Evolutionary conservation across 371 early-diverging fungal species (phyloP), one percentile per base, ranked within the genome.

Genomic region (Dichotomocladium elegans): DNA sequence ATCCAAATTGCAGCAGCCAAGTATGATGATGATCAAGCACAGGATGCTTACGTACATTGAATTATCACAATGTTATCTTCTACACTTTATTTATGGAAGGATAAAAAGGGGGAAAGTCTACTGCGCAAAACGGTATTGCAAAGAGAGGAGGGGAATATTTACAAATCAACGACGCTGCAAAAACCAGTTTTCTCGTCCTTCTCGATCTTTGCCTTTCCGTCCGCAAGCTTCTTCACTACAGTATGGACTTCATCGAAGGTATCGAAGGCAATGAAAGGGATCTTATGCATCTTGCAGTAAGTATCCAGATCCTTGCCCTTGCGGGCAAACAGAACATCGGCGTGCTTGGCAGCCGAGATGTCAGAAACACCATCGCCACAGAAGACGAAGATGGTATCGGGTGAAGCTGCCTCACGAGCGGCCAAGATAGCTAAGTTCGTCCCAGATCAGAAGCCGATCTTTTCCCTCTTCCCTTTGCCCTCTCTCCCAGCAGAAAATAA

Each of bases 341-440:
- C 82, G 35, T 82, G 79, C 37, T 69, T 61, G n/a, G 88, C 85
- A n/a, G 84, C 86, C 2, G 79, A 78, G 27, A 88, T 77, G 56
- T 88, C 88, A 1, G 79, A 79, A 0, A 88, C 80, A 31, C 88
- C 87, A 60, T 88, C 88, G 19, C 88, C 88, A 26, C 81, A 73
- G 51, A 85, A 88, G 3, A 88, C 65, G 48, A 83, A 70, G 31
- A 74, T 66, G 12, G 59, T 77, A 59, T 58, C 73, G 17, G 61
- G 47, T 0, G 64, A 28, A 28, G 64, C 64, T 9, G 55, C 47
- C 27, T 57, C 65, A 47, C 76, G 70, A 30, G 76, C 72, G 45
- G 64, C 50, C 34, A 54, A 51, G 19, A 75, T 42, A 21, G 72
- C 75, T 75, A 43, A 15, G n/a, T n/a, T n/a, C n/a, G n/a, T 17